Evolutionary conservation across 2,329 filamentous ascomycete species (phyloP), one percentile per base, ranked within the genome.

Genomic region (Cercospora brassicicola): DNA sequence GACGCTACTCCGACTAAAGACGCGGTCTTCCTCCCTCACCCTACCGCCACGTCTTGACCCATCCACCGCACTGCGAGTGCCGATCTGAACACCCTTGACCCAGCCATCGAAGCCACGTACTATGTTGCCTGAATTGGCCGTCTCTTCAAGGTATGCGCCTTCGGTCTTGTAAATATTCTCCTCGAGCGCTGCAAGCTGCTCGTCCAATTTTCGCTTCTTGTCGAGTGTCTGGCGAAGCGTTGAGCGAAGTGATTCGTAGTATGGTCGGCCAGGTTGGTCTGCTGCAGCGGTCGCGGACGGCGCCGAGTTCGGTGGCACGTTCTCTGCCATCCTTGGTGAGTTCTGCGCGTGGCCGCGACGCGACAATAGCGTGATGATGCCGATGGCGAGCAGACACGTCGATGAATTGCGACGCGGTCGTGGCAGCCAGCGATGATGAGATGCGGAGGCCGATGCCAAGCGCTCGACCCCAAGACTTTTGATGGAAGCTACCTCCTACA

Each of bases 51-150:
- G 87, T 75, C 91, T 88, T 75, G 90, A 79, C 89, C 89, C 77
- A 89, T 87, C 76, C 88, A 77, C 68, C 73, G 76, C 39, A 76
- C 80, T 65, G 77, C 80, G 56, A 6, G 6, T 57, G 30, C 79
- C 80, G 3, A 82, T 84, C 72, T 88, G 84, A 10, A 89, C 85
- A 3, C 86, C 94, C 81, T 99, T 99, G 84, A 97, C 96, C 82
- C 98, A 99, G 78, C 93, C 96, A 80, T 99, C 95, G 80, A 99
- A 99, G 23, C 95, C 95, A 59, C 92, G 93, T 79, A 99, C 94
- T 78, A 99, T 98, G 82, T 99, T 99, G 55, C 95, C 95, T 20
- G 87, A 87, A 74, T 85, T 88, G 13, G 89, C 90, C 4, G 93
- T 96, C 76, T 93, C 93, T 79, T 98, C 94, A 62, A 99, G 88